These are phyloP conservation scores for Fusarium dlaminii DNA, from an alignment of 2,329 filamentous ascomycete genomes.

Conservation along the genomic window DNA sequence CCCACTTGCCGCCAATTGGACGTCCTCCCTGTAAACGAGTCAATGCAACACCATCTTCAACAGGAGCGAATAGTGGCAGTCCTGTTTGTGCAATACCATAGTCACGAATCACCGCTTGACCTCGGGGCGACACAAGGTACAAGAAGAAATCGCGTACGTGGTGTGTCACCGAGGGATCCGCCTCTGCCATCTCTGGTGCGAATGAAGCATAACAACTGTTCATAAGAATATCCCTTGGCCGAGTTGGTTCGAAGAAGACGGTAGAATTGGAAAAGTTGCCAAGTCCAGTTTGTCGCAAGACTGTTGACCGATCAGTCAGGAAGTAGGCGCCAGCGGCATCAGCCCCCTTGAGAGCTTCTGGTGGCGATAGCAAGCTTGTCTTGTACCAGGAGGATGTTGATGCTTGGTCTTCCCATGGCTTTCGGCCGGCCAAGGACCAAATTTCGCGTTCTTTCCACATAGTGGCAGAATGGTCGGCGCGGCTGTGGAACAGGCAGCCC, in stretches of 20 bases:
- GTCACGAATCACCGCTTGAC: background rate
- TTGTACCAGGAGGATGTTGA: background rate
- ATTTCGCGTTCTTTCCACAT: background rate
- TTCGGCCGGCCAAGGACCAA: background rate
- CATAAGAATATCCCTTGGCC: background rate
- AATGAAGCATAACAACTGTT: background rate
- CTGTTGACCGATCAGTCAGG: background rate
- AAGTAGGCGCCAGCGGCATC: background rate
- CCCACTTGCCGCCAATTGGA: background rate
- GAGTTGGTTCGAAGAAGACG: background rate
- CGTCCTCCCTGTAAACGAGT: background rate
- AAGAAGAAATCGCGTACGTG: background rate
- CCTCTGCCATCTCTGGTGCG: background rate
- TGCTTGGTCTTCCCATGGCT: background rate
- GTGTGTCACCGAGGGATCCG: background rate
- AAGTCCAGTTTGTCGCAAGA: background rate
- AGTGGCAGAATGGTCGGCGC: background rate
- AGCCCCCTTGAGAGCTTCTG: background rate
- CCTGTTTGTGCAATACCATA: background rate
- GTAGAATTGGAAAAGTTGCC: background rate
- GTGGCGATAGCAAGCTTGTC: background rate
- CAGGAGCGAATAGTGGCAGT: background rate
- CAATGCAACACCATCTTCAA: background rate
- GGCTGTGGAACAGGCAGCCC: background rate
- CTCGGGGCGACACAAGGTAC: background rate